Evolutionary conservation across 768 basidiomycete genomes (phyloP).

Genomic region (Strobilomyces echinocephalus): DNA sequence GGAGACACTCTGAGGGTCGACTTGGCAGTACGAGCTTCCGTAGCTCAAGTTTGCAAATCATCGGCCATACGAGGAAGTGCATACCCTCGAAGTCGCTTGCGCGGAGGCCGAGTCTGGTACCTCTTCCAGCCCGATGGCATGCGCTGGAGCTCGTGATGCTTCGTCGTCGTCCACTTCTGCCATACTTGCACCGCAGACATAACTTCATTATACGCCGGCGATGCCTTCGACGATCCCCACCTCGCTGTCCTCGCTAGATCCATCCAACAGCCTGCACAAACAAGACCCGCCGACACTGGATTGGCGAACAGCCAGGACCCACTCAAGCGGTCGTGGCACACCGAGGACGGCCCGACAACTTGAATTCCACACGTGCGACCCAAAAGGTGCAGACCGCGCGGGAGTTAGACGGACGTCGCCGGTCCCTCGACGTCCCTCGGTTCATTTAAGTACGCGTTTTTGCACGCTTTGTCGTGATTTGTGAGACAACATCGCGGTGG

Average conservation of each 20-base stretch:
- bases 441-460: too few relatives aligned
- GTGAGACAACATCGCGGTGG: too few relatives aligned
- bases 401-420: not conserved
- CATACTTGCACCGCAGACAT: conserved; percentile 3
- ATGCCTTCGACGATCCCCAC: conserved; percentile 4
- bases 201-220: conserved; percentile 1
- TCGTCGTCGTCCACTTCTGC: not conserved
- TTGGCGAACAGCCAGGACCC: conserved; percentile 25
- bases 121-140: not conserved
- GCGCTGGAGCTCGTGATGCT: not conserved
- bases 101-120: not conserved
- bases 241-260: not conserved
- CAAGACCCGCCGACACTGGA: conserved; percentile 18
- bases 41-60: conserved; percentile 73
- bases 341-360: conserved; percentile 18
- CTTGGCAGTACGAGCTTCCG: conserved; percentile 93
- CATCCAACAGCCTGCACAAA: conserved; percentile 13
- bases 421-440: too few relatives aligned
- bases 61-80: conserved; percentile 56
- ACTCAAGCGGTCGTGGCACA: conserved; percentile 27
- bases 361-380: not conserved
- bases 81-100: conserved; percentile 32
- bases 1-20: conserved; percentile 59
- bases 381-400: not conserved
- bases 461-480: too few relatives aligned